phyloP scores from a whole-genome alignment of 768 basidiomycete species.

The Pulveroboletus sp. region DNA sequence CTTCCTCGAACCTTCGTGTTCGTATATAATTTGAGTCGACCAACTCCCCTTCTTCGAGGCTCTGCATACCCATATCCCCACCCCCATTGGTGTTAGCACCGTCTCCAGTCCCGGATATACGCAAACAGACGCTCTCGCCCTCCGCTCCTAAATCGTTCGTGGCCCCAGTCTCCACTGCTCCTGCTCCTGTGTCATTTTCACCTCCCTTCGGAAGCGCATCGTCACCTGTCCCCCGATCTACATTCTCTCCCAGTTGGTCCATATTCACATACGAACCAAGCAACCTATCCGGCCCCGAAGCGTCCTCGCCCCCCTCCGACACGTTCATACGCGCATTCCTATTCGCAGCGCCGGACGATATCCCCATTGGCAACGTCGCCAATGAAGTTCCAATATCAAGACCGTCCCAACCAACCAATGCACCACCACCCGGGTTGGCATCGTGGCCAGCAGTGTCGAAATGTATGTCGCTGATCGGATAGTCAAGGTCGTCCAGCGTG shows the following conservation, averaged over 20 bases:
- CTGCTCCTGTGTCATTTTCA: not conserved
- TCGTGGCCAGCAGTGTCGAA: constrained; percentile 11
- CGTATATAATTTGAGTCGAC: constrained; percentile 5
- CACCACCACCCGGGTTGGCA: not conserved
- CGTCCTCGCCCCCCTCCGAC: constrained; percentile 2
- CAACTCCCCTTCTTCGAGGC: constrained; percentile 13
- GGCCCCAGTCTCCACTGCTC: not conserved
- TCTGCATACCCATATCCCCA: not conserved
- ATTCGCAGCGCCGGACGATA: not conserved
- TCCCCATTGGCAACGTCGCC: not conserved
- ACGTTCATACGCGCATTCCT: not conserved
- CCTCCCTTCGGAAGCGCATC: not conserved
- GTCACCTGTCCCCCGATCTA: not conserved
- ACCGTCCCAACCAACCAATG: constrained; percentile 1
- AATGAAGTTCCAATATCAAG: constrained; percentile 10
- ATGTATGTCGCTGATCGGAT: constrained; percentile 9
- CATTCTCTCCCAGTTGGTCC: constrained; percentile 10
- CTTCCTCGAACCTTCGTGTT: not conserved
- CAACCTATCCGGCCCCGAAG: constrained; percentile 6
- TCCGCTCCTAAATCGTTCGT: not conserved
- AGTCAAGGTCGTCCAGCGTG: constrained; percentile 10
- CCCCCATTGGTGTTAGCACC: not conserved
- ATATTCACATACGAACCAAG: constrained; percentile 24
- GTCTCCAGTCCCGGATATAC: not conserved
- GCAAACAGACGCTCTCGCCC: not conserved